Evolutionary conservation across 2,329 filamentous ascomycete genomes (phyloP).

Genomic region (Botrytis paeoniae): DNA sequence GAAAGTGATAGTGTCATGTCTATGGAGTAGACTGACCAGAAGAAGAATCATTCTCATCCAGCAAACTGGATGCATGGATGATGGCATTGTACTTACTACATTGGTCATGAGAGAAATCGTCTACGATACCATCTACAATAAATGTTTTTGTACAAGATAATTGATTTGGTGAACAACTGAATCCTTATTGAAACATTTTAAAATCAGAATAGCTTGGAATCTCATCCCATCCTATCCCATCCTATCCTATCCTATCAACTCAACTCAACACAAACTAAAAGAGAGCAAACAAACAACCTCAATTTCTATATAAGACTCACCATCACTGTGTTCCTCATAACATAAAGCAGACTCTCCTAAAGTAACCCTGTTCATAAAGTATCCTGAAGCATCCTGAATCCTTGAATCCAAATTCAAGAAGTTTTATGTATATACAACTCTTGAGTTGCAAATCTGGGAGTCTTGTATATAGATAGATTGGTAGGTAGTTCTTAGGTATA

Average conservation of each 20-base stretch:
- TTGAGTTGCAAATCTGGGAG: too few relatives aligned
- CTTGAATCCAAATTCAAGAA: too few relatives aligned
- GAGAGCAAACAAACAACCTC: neutral
- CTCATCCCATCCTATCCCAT: neutral
- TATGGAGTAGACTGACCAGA: neutral
- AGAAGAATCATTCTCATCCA: neutral
- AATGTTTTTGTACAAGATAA: neutral
- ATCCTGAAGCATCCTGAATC: too few relatives aligned
- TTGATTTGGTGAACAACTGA: neutral
- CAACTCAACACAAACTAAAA: neutral
- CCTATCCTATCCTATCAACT: neutral
- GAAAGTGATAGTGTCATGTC: neutral
- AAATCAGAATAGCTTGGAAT: neutral
- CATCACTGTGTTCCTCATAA: neutral
- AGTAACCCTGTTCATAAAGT: too few relatives aligned
- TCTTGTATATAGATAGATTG: too few relatives aligned
- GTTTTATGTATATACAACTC: too few relatives aligned
- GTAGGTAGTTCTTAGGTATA: too few relatives aligned
- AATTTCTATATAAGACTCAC: neutral
- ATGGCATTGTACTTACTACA: neutral
- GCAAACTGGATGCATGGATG: neutral
- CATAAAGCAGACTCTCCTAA: neutral
- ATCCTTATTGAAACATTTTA: neutral
- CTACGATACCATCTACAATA: neutral
- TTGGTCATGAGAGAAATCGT: neutral